Conservation (phyloP, 208 protist species). For the Wallacemonas sp. region DNA sequence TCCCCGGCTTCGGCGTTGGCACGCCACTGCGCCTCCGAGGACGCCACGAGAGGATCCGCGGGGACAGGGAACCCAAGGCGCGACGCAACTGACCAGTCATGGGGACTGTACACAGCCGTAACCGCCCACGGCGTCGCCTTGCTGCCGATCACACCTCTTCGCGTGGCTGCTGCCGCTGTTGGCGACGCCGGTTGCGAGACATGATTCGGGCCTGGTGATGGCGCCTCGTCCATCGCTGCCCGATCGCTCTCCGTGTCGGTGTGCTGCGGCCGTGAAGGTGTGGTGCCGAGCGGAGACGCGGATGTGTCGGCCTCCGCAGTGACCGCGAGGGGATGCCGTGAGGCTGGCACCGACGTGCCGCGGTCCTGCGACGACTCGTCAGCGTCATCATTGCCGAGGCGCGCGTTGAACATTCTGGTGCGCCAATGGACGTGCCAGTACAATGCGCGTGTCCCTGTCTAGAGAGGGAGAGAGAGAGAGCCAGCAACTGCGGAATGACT, state of each 20-base stretch:
- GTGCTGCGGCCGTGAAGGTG: background rate
- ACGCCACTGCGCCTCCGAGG: constrained; percentile 27
- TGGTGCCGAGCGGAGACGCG: background rate
- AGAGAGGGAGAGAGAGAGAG: too few relatives aligned
- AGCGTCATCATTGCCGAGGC: background rate
- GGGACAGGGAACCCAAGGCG: constrained; percentile 52
- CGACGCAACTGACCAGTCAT: constrained; percentile 51
- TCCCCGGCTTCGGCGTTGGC: constrained; percentile 23
- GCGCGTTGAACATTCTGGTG: too few relatives aligned
- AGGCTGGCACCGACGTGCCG: background rate
- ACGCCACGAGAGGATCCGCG: constrained; percentile 11
- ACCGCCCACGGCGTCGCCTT: constrained; percentile 38
- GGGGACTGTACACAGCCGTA: constrained; percentile 36
- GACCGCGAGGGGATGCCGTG: background rate
- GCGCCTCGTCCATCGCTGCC: too few relatives aligned
- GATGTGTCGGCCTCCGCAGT: too few relatives aligned
- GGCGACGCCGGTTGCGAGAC: too few relatives aligned
- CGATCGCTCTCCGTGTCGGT: too few relatives aligned
- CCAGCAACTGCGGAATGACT: too few relatives aligned
- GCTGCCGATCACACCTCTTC: background rate
- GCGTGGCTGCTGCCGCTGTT: background rate
- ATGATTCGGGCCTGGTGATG: too few relatives aligned
- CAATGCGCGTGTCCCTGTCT: too few relatives aligned
- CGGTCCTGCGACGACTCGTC: constrained; percentile 1
- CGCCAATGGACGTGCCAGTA: too few relatives aligned